Evolutionary conservation across 179 eudicot genomes (phyloP).

Genomic region (Silene coronaria): DNA sequence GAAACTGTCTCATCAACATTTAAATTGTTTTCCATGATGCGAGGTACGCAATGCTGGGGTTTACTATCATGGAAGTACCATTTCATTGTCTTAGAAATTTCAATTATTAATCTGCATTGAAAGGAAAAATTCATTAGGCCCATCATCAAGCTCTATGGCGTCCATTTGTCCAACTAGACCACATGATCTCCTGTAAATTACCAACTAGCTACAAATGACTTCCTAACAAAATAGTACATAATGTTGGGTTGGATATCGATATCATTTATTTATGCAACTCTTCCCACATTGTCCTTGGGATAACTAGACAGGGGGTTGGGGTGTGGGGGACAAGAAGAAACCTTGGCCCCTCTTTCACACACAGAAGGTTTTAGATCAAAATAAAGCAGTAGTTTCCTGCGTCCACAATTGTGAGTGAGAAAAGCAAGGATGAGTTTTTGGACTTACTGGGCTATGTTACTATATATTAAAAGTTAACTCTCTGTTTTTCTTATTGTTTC

Average conservation of each 20-base stretch:
- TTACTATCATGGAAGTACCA: not conserved
- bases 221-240: too few species aligned
- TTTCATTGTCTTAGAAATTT: not conserved
- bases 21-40: slow-evolving; percentile 85
- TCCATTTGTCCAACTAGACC: too few species aligned
- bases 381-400: not conserved
- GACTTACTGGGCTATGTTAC: not conserved
- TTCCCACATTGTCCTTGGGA: not conserved
- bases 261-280: too few species aligned
- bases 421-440: not conserved
- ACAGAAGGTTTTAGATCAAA: not conserved
- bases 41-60: slow-evolving; percentile 45
- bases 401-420: not conserved
- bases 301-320: not conserved
- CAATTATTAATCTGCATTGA: not conserved
- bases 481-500: not conserved
- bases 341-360: not conserved
- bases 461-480: too few species aligned
- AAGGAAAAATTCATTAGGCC: not conserved
- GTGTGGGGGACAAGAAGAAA: not conserved
- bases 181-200: too few species aligned
- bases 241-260: too few species aligned
- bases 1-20: slow-evolving; percentile 64
- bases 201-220: too few species aligned
- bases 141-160: not conserved